phyloP scores from a whole-genome alignment of 352 stramenopile genomes.

The Globisporangium acanthophoron region DNA sequence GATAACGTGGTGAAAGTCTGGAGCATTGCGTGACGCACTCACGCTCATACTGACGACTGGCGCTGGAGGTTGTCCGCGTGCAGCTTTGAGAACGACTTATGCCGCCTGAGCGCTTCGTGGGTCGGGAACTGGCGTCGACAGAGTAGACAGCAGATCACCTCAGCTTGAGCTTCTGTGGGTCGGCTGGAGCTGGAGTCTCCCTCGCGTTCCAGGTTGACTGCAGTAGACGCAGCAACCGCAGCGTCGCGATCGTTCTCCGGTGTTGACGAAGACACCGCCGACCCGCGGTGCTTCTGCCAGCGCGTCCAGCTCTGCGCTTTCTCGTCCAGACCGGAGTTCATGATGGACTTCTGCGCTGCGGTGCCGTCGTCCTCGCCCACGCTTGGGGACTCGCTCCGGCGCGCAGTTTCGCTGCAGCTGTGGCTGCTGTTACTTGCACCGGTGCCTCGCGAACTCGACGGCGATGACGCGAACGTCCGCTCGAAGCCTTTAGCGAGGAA shows the following conservation, averaged over 20 bases:
- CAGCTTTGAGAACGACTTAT: slow-evolving; percentile 51
- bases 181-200: not conserved
- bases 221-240: too few relatives aligned
- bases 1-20: slow-evolving; percentile 75
- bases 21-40: slow-evolving; percentile 24
- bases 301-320: slow-evolving; percentile 33
- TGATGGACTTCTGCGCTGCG: slow-evolving; percentile 23
- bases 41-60: slow-evolving; percentile 1
- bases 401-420: not conserved
- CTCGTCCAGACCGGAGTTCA: slow-evolving; percentile 28
- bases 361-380: not conserved
- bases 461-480: slow-evolving; percentile 29
- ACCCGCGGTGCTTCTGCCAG: slow-evolving; percentile 24
- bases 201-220: not conserved
- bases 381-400: not conserved
- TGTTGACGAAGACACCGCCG: not conserved
- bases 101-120: slow-evolving; percentile 29
- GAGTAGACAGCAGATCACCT: slow-evolving; percentile 47
- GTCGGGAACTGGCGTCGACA: slow-evolving; percentile 69
- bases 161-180: not conserved
- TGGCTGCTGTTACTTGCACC: not conserved
- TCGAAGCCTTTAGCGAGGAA: slow-evolving; percentile 66
- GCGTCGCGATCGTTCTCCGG: not conserved
- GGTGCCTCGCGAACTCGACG: not conserved
- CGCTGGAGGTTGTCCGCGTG: slow-evolving; percentile 35